These are phyloP conservation scores for Pseudopithomyces maydicus DNA, from an alignment of 2,329 filamentous ascomycete species.

Conservation along the genomic window DNA sequence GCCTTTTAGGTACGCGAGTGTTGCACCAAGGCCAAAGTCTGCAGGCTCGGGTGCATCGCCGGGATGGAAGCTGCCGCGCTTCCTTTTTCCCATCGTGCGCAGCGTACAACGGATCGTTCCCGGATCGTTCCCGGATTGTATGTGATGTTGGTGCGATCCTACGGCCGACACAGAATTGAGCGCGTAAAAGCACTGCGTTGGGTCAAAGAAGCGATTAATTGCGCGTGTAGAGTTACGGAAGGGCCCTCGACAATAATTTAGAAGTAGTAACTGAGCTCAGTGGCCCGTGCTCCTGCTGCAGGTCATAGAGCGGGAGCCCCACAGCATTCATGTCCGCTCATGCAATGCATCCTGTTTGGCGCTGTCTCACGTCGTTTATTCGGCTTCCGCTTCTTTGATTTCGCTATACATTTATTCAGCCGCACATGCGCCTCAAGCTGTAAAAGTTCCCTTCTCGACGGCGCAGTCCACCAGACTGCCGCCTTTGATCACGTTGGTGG, in stretches of 20 bases:
- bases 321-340: background rate
- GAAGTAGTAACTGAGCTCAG: background rate
- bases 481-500: conserved; percentile 88
- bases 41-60: conserved; percentile 21
- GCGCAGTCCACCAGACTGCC: conserved; percentile 86
- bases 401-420: background rate
- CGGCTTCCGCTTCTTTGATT: background rate
- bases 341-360: background rate
- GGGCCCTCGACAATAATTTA: background rate
- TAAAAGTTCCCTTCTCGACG: conserved; percentile 66
- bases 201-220: background rate
- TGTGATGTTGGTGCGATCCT: background rate
- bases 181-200: background rate
- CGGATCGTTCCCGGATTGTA: too few relatives aligned
- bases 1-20: conserved; percentile 31
- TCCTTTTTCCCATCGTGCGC: conserved; percentile 36
- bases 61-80: conserved; percentile 21
- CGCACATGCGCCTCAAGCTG: conserved; percentile 2
- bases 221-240: background rate
- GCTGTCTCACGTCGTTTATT: background rate
- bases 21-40: conserved; percentile 36
- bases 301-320: background rate
- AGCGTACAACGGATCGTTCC: background rate
- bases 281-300: conserved; percentile 1
- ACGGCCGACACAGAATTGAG: background rate